Evolutionary conservation across 2,329 filamentous ascomycete genomes (phyloP).

Genomic region (Cladosporium colombiae): DNA sequence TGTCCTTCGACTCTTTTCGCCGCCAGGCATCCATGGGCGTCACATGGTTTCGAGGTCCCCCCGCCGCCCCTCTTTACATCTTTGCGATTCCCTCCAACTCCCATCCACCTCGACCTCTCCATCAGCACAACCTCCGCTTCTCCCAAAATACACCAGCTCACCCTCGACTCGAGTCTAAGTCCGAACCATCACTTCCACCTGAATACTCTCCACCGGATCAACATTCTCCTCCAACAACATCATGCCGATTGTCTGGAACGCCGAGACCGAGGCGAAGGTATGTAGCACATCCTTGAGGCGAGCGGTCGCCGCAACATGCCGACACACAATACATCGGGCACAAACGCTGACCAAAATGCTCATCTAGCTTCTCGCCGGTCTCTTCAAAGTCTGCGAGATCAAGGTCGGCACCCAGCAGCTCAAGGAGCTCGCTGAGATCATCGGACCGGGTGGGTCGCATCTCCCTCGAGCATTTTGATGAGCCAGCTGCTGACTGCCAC

Average conservation of each 20-base stretch:
- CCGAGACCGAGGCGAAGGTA: constrained; percentile 33
- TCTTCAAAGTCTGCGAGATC: constrained; percentile 36
- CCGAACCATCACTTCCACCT: neutral
- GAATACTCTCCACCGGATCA: neutral
- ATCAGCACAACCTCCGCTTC: neutral
- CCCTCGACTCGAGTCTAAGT: neutral
- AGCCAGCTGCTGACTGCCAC: neutral
- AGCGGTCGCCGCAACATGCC: neutral
- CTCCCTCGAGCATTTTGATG: neutral
- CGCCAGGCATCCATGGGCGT: neutral
- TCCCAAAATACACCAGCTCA: neutral
- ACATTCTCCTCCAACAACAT: constrained; percentile 15
- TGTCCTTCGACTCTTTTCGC: neutral
- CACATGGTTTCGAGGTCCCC: neutral
- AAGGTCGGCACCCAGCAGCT: constrained; percentile 29
- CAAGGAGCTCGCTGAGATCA: constrained; percentile 30
- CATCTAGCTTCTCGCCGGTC: constrained; percentile 29
- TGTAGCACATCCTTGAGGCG: neutral
- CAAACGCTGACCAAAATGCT: constrained; percentile 17
- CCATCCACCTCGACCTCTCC: neutral
- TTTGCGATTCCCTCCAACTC: neutral
- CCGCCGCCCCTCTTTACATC: neutral
- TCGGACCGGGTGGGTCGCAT: constrained; percentile 30
- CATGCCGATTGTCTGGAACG: constrained; percentile 38
- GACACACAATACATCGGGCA: neutral